Evolutionary conservation across 83 land plant species (phyloP).

Genomic region (Diphasiastrum complanatum): DNA sequence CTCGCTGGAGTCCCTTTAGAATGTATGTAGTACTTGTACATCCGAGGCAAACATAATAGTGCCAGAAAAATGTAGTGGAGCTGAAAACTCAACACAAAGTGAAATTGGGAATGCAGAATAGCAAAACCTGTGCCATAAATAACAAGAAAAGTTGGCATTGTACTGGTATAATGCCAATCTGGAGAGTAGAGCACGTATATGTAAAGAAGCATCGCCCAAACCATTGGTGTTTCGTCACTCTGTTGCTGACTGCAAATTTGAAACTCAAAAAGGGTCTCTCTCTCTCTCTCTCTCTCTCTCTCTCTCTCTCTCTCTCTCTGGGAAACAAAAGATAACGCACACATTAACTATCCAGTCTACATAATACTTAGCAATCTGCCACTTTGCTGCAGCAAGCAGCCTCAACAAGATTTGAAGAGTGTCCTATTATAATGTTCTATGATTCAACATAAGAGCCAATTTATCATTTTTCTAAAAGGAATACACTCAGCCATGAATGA

Average conservation of each 20-base stretch:
- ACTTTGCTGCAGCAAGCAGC: too few species aligned
- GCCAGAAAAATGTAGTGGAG: conserved; percentile 51
- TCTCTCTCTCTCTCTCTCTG: too few species aligned
- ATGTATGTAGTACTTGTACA: conserved; percentile 80
- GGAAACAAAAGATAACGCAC: too few species aligned
- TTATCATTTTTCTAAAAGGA: too few species aligned
- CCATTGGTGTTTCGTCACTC: conserved; percentile 84
- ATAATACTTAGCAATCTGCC: too few species aligned
- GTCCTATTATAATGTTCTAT: too few species aligned
- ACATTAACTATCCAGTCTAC: too few species aligned
- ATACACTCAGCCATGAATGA: too few species aligned
- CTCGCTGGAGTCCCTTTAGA: conserved; percentile 44
- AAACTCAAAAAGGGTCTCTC: too few species aligned
- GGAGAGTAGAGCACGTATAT: conserved; percentile 75
- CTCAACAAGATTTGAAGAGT: too few species aligned
- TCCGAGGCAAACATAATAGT: conserved; percentile 62
- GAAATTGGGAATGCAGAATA: conserved; percentile 39
- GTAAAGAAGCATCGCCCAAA: conserved; percentile 70
- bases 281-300: too few species aligned
- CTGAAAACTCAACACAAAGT: conserved; percentile 47
- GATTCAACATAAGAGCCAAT: too few species aligned
- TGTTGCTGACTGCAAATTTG: conserved; percentile 77
- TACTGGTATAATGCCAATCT: conserved; percentile 70
- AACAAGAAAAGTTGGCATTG: conserved; percentile 74
- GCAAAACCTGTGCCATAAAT: conserved; percentile 63